Percentiles rank a stretch among this genome's conserved stretches.
Conservation (phyloP, 202 grass and related monocot genomes). For the Digitaria exilis region DNA sequence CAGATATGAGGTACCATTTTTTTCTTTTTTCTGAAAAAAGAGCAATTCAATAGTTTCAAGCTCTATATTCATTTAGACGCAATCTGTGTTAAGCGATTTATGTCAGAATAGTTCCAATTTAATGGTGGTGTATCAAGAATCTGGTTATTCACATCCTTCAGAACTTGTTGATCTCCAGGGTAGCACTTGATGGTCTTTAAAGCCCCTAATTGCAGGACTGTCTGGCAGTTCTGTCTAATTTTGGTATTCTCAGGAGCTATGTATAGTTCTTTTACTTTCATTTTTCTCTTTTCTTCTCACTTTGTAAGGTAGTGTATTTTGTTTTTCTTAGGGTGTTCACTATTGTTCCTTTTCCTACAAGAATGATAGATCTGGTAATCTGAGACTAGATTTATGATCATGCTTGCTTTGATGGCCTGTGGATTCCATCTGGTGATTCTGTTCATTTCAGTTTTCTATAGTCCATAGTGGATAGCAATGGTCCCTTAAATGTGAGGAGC, state of each 20-base stretch:
- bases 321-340: background rate
- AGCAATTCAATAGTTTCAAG: background rate
- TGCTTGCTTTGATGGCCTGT: background rate
- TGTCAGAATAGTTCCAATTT: slow-evolving; percentile 22
- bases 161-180: background rate
- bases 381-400: background rate
- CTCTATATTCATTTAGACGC: background rate
- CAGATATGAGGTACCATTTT: background rate
- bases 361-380: background rate
- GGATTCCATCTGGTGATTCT: background rate
- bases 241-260: slow-evolving; percentile 5
- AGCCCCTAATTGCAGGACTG: background rate
- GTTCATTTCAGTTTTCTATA: background rate
- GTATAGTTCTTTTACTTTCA: background rate
- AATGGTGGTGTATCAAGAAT: slow-evolving; percentile 3
- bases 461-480: background rate
- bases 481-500: background rate
- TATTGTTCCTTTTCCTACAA: background rate
- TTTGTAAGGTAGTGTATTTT: slow-evolving; percentile 3
- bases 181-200: slow-evolving; percentile 2
- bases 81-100: background rate
- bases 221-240: background rate
- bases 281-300: background rate
- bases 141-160: background rate
- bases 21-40: background rate